Evolutionary conservation across 2,329 filamentous ascomycete species (phyloP), one percentile per base, ranked within the genome.

Genomic region (Coniochaeta hoffmannii): DNA sequence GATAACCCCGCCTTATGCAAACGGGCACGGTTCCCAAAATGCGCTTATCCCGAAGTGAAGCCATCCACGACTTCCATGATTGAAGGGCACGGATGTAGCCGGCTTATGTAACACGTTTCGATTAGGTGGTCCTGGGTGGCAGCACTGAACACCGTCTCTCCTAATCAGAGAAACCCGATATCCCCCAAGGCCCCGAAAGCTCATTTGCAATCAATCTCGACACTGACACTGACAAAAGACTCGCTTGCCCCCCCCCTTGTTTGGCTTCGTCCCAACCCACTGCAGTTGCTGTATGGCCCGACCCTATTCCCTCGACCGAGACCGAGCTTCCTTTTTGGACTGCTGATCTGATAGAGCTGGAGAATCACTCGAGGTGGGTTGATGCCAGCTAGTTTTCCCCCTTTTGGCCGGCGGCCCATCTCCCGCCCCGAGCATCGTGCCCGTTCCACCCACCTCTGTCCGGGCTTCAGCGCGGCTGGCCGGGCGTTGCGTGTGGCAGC

Each of bases 21-120:
- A 7, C 6, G 4, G 4, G 7, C 17, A 41, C 15, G 6, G 30
- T 12, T 32, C 15, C 34, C 34, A 41, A 3, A 10, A 46, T 46
- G 41, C 41, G 41, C 10, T 46, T 46, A 46, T 26, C 41, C n/a
- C 41, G 41, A 26, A 22, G 9, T 26, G 19, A 44, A 19, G 19
- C 11, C 38, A 14, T n/a, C 49, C 31, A 26, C 32, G 35, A 46
- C n/a, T n/a, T 41, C n/a, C 12, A 41, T 8, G 10, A 15, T 41
- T 35, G 14, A 5, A 41, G 36, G 15, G 22, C 17, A n/a, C 54
- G 54, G 57, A 54, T 56, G 56, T 49, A 51, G 32, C 38, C 44
- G 53, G 61, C 58, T 62, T 60, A 62, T 56, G 58, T 62, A 62
- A 61, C 30, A 49, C 55, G 53, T 53, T 49, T 57, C 52, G 49